These are phyloP conservation scores for Nothophytophthora sp. DNA, from an alignment of 352 stramenopile genomes.

Conservation along the genomic window DNA sequence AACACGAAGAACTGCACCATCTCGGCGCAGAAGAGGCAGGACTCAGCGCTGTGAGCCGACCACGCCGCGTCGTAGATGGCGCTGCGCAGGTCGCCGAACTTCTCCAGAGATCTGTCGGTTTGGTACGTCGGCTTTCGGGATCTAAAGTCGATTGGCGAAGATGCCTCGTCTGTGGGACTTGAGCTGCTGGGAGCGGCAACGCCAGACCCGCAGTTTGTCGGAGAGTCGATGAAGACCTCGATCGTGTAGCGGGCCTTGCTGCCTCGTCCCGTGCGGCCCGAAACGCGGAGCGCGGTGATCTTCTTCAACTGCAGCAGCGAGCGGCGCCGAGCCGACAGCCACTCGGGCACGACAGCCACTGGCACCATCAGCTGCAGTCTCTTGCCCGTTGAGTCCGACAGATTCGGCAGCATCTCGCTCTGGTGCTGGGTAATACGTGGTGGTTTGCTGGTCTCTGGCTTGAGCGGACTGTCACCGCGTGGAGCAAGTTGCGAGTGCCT, in stretches of 20 bases:
- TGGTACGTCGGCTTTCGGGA: slow-evolving; percentile 10
- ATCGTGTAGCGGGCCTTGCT: slow-evolving; percentile 23
- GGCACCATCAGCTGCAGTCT: slow-evolving; percentile 26
- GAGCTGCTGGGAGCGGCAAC: too few relatives aligned
- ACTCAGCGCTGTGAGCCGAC: slow-evolving; percentile 17
- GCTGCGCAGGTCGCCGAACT: slow-evolving; percentile 18
- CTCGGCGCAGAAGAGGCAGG: slow-evolving; percentile 29
- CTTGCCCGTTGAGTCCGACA: slow-evolving; percentile 24
- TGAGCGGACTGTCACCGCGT: slow-evolving; percentile 20
- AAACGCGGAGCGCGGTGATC: slow-evolving; percentile 24
- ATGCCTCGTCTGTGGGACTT: slow-evolving; percentile 9
- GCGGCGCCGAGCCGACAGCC: slow-evolving; percentile 18
- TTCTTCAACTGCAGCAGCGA: slow-evolving; percentile 26
- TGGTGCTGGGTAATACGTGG: slow-evolving; percentile 4
- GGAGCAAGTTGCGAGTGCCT: slow-evolving; percentile 9
- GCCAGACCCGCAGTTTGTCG: slow-evolving; percentile 5
- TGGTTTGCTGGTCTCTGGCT: neutral
- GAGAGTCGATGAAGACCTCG: slow-evolving; percentile 21
- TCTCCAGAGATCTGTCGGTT: slow-evolving; percentile 20
- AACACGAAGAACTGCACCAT: slow-evolving; percentile 29
- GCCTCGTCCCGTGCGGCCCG: slow-evolving; percentile 9
- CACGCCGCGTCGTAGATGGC: slow-evolving; percentile 27
- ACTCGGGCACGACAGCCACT: slow-evolving; percentile 26
- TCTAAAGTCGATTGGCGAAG: neutral
- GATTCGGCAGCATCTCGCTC: slow-evolving; percentile 22